phyloP scores from a whole-genome alignment of 2,329 filamentous ascomycete species.

The Chrysoporthe puriensis region DNA sequence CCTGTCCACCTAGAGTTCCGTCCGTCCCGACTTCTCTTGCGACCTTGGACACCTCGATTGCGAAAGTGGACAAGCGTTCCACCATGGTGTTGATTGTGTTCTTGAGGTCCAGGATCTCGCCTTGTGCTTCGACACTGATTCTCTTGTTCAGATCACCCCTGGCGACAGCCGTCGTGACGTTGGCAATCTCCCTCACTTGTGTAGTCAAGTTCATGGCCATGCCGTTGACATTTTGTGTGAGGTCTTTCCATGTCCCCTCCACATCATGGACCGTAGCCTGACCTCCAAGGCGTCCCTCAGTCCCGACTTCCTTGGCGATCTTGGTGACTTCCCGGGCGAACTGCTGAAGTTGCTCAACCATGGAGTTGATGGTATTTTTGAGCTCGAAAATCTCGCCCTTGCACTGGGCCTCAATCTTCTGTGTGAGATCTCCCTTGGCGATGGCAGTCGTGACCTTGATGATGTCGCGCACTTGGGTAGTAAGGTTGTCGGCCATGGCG shows the following conservation, averaged over 20 bases:
- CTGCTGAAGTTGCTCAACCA: slow-evolving; percentile 97
- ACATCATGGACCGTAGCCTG: slow-evolving; percentile 97
- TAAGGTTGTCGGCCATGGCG: slow-evolving; percentile 86
- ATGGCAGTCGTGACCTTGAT: slow-evolving; percentile 77
- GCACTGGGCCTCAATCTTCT: slow-evolving; percentile 93
- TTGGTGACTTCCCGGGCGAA: slow-evolving; percentile 97
- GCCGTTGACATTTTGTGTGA: slow-evolving; percentile 94
- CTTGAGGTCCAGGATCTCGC: slow-evolving; percentile 94
- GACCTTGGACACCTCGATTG: slow-evolving; percentile 93
- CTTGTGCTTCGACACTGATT: slow-evolving; percentile 90
- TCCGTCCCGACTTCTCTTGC: slow-evolving; percentile 96
- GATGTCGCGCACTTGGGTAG: slow-evolving; percentile 91
- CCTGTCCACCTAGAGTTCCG: slow-evolving; percentile 90
- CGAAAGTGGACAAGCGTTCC: slow-evolving; percentile 92
- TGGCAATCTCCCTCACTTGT: slow-evolving; percentile 95
- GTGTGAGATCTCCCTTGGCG: slow-evolving; percentile 86
- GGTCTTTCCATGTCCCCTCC: slow-evolving; percentile 93
- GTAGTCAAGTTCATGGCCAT: slow-evolving; percentile 99
- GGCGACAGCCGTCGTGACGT: slow-evolving; percentile 93
- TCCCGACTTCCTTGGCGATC: slow-evolving; percentile 94
- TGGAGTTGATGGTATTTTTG: slow-evolving; percentile 98
- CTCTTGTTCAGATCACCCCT: slow-evolving; percentile 94
- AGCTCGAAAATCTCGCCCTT: slow-evolving; percentile 91
- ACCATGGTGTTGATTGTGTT: slow-evolving; percentile 99
- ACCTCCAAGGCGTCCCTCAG: slow-evolving; percentile 89